phyloP scores from a whole-genome alignment of 805 yeast genomes.

The Starmerella roubikii region DNA sequence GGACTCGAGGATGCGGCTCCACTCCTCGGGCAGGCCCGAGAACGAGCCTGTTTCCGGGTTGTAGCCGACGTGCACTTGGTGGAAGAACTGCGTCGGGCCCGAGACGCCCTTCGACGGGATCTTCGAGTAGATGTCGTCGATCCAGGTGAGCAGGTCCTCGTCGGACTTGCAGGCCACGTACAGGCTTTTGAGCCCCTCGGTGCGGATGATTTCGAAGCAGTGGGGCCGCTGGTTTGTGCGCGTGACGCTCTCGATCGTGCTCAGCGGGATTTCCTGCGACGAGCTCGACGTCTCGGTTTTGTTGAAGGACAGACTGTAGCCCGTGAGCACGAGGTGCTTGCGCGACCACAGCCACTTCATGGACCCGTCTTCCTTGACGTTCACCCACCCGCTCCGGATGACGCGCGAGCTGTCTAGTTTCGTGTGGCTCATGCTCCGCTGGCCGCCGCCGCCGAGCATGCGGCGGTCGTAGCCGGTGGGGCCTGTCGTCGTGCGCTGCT shows the following conservation, averaged over 20 bases:
- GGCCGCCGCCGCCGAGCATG: background rate
- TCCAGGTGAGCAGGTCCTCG: slow-evolving; percentile 75
- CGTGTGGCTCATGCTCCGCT: background rate
- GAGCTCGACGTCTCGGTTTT: slow-evolving; percentile 37
- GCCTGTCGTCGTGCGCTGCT: background rate
- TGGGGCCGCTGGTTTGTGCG: slow-evolving; percentile 60
- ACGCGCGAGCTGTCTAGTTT: slow-evolving; percentile 3
- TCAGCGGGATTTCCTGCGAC: slow-evolving; percentile 35
- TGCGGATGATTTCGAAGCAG: slow-evolving; percentile 58
- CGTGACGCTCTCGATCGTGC: slow-evolving; percentile 48
- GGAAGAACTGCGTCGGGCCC: slow-evolving; percentile 87
- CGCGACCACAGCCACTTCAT: slow-evolving; percentile 87
- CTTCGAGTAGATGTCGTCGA: slow-evolving; percentile 55
- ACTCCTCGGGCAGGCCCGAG: slow-evolving; percentile 84
- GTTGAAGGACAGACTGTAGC: slow-evolving; percentile 59
- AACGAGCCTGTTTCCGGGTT: slow-evolving; percentile 74
- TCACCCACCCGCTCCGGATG: slow-evolving; percentile 65
- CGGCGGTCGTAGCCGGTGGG: no score
- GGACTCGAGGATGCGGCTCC: slow-evolving; percentile 72
- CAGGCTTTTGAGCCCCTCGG: slow-evolving; percentile 41
- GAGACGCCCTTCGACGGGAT: slow-evolving; percentile 47
- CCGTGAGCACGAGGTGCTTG: slow-evolving; percentile 64
- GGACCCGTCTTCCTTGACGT: slow-evolving; percentile 77
- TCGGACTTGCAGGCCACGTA: slow-evolving; percentile 65
- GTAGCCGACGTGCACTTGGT: slow-evolving; percentile 87